Base-by-base conservation (phyloP, 2,329 filamentous ascomycete genomes). In the Aspergillus pseudotamarii region DNA sequence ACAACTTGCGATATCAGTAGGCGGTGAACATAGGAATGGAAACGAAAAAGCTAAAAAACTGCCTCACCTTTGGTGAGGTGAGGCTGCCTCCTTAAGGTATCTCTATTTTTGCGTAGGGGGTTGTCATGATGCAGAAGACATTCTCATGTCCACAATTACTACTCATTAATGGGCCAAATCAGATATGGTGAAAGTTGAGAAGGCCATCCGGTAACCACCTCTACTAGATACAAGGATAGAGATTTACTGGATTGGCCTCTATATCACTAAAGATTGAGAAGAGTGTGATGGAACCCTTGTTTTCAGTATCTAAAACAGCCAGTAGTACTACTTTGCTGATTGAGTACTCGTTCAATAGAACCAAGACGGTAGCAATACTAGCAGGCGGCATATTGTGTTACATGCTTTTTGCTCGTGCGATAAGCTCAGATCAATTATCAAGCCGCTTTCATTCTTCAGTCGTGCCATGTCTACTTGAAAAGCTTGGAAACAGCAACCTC, bases 401-500 rank as follows among this genome's bases (percentile, higher is more conserved):
- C 68, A 73, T 63, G 62, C 67, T 63, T 26, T 64, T 63, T 53
- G 63, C 61, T 67, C 56, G 57, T 34, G 9, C 19, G 11, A 19
- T 14, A 38, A 14, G 11, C 61, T 51, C 8, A 30, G 48, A 11
- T 32, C 45, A 43, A 57, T 48, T 34, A 32, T 61, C 55, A 41
- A 58, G 43, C 43, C 56, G 51, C 32, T 43, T 34, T n/a, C 12
- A 34, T 58, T 48, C 43, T 46, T 38, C 51, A 46, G n/a, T 38
- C 14, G 14, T n/a, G 32, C 28, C 48, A 56, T 21, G 23, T 68
- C 65, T 76, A 77, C 70, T 77, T 77, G 73, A 75, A 77, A 60
- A 77, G 63, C 66, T 77, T 77, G 23, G 72, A 75, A 41, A 77
- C 72, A n/a, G 74, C 74, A 38, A 75, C 72, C 79, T 97, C 94